Evolutionary conservation across 345 rosid genomes (phyloP).

Genomic region (Citrus glauca): DNA sequence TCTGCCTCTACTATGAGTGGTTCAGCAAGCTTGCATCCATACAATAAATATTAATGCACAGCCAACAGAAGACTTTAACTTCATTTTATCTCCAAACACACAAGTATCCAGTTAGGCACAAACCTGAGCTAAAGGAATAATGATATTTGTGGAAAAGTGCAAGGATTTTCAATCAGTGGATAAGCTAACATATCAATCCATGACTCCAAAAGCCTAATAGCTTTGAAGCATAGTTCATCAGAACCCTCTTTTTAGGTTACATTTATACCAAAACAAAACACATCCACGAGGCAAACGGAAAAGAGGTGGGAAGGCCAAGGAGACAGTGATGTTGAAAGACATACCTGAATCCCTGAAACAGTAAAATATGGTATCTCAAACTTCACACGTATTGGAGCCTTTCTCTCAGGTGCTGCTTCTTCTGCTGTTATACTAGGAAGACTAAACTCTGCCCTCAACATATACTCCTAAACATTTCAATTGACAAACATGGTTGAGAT

Average conservation of each 20-base stretch:
- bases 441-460: constrained; percentile 76
- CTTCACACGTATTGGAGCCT: constrained; percentile 73
- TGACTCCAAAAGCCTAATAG: background rate
- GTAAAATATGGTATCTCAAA: constrained; percentile 89
- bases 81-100: background rate
- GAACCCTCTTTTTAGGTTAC: background rate
- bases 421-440: constrained; percentile 76
- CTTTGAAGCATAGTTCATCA: background rate
- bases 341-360: constrained; percentile 79
- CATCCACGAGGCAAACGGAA: background rate
- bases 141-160: background rate
- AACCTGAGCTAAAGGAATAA: background rate
- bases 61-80: background rate
- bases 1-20: background rate
- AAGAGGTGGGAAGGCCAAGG: background rate
- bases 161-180: background rate
- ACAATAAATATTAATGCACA: background rate
- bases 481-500: constrained; percentile 5
- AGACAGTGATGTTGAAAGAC: background rate
- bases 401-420: constrained; percentile 69
- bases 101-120: background rate
- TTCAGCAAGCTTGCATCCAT: background rate
- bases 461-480: constrained; percentile 46
- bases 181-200: background rate
- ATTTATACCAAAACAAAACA: background rate